phyloP scores from a whole-genome alignment of 2,329 filamentous ascomycete genomes.

The Ceratocystis ficicola region DNA sequence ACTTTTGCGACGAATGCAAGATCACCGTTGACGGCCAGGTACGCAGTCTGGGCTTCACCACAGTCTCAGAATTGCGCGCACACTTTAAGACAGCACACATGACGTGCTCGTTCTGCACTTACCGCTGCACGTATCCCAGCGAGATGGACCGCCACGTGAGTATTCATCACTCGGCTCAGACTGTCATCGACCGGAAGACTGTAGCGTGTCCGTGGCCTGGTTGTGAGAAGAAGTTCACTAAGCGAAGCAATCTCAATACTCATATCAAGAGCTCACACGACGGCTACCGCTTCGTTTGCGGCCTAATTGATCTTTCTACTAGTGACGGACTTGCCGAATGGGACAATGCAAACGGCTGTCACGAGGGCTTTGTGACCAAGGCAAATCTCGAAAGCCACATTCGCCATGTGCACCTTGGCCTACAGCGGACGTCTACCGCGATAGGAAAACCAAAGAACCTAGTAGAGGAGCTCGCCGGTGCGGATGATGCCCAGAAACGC shows the following conservation, averaged over 20 bases:
- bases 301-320: conserved; percentile 46
- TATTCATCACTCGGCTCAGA: conserved; percentile 54
- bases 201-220: conserved; percentile 54
- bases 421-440: conserved; percentile 32
- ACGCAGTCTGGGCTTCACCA: conserved; percentile 52
- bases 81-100: conserved; percentile 66
- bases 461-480: conserved; percentile 36
- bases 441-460: conserved; percentile 26
- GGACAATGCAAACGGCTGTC: conserved; percentile 57
- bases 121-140: conserved; percentile 52
- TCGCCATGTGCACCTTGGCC: conserved; percentile 65
- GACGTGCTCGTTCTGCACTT: conserved; percentile 62
- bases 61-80: conserved; percentile 54
- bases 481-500: conserved; percentile 32
- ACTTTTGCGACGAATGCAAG: conserved; percentile 65
- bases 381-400: conserved; percentile 72
- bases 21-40: conserved; percentile 32
- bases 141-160: conserved; percentile 69
- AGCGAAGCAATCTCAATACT: conserved; percentile 66
- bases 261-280: conserved; percentile 70
- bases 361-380: conserved; percentile 63
- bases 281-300: conserved; percentile 68
- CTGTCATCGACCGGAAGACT: conserved; percentile 50
- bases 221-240: conserved; percentile 69
- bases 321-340: conserved; percentile 46